Percentiles rank a stretch among this genome's conserved stretches.
These are phyloP conservation scores for Nicotiana paniculata DNA, from an alignment of 257 asterid genomes.

Conservation along the genomic window DNA sequence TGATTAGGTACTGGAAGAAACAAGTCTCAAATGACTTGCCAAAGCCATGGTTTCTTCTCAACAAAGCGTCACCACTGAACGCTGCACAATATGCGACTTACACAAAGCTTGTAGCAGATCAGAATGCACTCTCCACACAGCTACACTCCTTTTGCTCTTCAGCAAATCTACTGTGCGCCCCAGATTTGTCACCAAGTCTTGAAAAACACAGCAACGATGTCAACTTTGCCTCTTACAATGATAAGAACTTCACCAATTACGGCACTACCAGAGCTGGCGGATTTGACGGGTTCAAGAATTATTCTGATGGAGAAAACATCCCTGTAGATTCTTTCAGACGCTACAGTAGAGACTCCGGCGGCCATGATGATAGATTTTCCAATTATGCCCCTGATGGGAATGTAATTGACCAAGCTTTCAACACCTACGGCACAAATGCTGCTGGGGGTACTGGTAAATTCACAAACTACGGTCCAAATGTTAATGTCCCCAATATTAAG, in stretches of 20 bases:
- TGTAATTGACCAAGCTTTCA: conserved; percentile 61
- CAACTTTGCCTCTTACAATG: neutral
- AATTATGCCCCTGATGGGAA: conserved; percentile 43
- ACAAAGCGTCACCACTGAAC: conserved; percentile 56
- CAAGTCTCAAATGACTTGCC: conserved; percentile 54
- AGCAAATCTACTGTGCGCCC: conserved; percentile 22
- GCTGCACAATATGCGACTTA: conserved; percentile 48
- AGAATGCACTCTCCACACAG: conserved; percentile 13
- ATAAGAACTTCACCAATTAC: conserved; percentile 64
- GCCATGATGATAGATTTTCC: conserved; percentile 44
- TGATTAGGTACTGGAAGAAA: conserved; percentile 56
- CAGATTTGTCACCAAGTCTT: conserved; percentile 19
- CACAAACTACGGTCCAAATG: conserved; percentile 25
- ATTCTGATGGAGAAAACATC: conserved; percentile 38
- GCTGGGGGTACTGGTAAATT: conserved; percentile 62
- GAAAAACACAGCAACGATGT: conserved; percentile 11
- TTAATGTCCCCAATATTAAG: conserved; percentile 42
- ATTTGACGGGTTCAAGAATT: conserved; percentile 43
- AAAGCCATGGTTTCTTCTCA: conserved; percentile 42
- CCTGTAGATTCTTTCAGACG: conserved; percentile 52
- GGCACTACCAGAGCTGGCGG: conserved; percentile 49
- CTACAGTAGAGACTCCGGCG: conserved; percentile 66
- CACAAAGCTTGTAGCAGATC: conserved; percentile 25
- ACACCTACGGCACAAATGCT: conserved; percentile 52
- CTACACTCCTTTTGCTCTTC: conserved; percentile 17